Base-by-base conservation (phyloP, 2,329 filamentous ascomycete species). In the Aspergillus thermomutatus region DNA sequence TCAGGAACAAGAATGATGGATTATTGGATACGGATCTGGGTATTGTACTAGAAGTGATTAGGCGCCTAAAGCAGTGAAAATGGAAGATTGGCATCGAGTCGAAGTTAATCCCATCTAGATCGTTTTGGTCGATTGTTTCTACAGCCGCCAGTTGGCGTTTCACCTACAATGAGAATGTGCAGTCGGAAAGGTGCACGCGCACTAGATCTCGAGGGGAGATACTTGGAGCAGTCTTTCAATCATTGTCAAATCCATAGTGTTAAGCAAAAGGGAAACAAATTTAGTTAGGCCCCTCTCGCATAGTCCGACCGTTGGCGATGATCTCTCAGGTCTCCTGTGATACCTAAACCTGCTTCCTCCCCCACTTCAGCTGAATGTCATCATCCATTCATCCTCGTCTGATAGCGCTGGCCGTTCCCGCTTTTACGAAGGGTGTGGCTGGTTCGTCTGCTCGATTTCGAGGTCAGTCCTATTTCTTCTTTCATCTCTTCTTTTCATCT, bases 291-390 rank as follows among this genome's bases (percentile, higher is more conserved):
- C 23, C 9, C 41, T 23, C 6, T 41, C 37, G 37, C 37, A 41
- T 14, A 41, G 37, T 14, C 19, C 41, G 41, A 45, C 41, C 41
- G 41, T 45, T 45, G 8, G 41, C 3, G 41, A 45, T 45, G 41
- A 45, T 45, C 41, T 45, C 43, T 34, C 31, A 17, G 14, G 31
- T 37, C 31, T 17, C 31, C 31, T 46, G 43, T 5, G 43, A 46
- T 46, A 46, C 43, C 25, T 46, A 46, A 46, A 46, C 43, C 43
- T 26, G 43, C 21, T 46, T 26, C 43, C 19, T 46, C 25, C 60
- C 59, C 61, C 55, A 55, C 54, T 62, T 62, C 63, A 65, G 63
- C 63, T 65, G 63, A 63, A 46, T 46, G 43, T 23, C 43, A 46
- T 46, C 43, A 46, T 26, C 23, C 43, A 46, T 25, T 46, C 10